These are phyloP conservation scores for Nicotiana undulata DNA, from an alignment of 257 asterid genomes.

Conservation along the genomic window DNA sequence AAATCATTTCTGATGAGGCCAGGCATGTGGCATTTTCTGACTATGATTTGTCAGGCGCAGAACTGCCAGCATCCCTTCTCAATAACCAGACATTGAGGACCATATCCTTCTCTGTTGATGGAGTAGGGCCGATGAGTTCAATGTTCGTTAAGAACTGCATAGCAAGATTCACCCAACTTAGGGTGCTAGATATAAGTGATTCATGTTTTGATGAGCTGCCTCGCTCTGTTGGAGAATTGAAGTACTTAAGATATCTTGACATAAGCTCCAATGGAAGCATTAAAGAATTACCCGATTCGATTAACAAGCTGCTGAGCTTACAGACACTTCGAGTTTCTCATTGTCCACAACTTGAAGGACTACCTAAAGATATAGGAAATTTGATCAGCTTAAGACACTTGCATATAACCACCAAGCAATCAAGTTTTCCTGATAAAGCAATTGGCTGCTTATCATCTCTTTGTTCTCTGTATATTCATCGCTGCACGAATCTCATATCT, in stretches of 20 bases:
- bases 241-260: conserved; percentile 6
- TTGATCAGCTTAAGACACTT: conserved; percentile 2
- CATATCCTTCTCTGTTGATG: neutral
- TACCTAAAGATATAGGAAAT: neutral
- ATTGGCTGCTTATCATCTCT: conserved; percentile 4
- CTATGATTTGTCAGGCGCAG: neutral
- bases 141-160: neutral
- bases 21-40: neutral
- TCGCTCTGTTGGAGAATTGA: neutral
- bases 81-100: neutral
- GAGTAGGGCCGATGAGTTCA: neutral
- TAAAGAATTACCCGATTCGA: neutral
- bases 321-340: neutral
- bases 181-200: conserved; percentile 1
- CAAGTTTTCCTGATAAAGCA: neutral
- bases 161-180: neutral
- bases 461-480: neutral
- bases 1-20: neutral
- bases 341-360: neutral
- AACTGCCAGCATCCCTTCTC: neutral
- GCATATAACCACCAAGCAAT: neutral
- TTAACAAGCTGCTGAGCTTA: neutral
- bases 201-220: neutral
- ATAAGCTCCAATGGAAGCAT: neutral
- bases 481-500: conserved; percentile 3